Conservation (phyloP, 352 stramenopile genomes). For the Pythium folliculosum region DNA sequence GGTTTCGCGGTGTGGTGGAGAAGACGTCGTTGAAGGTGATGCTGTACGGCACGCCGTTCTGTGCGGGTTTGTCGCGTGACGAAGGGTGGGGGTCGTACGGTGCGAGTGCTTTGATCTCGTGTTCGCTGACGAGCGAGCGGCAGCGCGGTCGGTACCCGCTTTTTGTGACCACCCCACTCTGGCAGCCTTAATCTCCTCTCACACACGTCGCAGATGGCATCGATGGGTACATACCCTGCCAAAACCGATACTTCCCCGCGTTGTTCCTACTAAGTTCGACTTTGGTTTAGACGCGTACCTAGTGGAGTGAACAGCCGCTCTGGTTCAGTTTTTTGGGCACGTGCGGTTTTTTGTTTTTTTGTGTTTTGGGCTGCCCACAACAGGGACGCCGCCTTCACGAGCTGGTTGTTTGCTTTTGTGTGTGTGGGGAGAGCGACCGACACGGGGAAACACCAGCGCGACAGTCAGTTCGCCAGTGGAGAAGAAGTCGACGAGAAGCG, state of each 20-base stretch:
- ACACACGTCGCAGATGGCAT: conserved; percentile 2
- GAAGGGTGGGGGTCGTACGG: not conserved
- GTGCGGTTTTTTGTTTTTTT: not conserved
- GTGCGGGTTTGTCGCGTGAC: not conserved
- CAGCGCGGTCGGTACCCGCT: conserved; percentile 11
- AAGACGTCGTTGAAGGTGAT: not conserved
- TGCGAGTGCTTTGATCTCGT: conserved; percentile 1
- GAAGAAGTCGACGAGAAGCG: not conserved
- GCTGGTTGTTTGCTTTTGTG: no score
- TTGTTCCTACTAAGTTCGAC: not conserved
- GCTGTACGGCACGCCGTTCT: conserved; percentile 16
- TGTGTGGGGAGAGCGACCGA: not conserved
- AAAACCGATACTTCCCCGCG: not conserved
- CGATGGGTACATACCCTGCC: not conserved
- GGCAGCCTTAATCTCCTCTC: not conserved
- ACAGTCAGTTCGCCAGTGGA: conserved; percentile 4
- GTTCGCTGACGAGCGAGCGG: not conserved
- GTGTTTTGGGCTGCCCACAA: not conserved
- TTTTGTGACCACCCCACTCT: not conserved
- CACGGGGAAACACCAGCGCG: no score
- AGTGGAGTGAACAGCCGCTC: not conserved
- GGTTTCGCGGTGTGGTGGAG: not conserved
- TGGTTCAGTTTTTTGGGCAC: conserved; percentile 5
- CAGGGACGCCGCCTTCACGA: not conserved
- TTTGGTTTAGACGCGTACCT: not conserved